These are phyloP conservation scores for Metrosideros polymorpha DNA, from an alignment of 441 rosid species.

Conservation along the genomic window DNA sequence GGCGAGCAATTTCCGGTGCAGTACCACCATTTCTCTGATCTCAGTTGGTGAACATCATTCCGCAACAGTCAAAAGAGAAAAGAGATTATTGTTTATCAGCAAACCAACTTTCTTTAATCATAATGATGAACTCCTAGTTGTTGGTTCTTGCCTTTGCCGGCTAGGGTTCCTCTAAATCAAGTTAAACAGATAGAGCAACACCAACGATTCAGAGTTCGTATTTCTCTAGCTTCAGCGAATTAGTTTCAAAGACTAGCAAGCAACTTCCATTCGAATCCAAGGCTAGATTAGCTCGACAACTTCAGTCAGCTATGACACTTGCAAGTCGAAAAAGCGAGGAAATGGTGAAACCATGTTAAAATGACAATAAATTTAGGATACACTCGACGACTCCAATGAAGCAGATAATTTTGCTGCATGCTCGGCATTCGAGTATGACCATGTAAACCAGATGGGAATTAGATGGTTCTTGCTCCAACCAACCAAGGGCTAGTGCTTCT, in stretches of 20 bases:
- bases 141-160: background rate
- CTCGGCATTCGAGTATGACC: background rate
- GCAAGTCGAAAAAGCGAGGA: background rate
- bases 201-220: background rate
- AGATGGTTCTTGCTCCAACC: background rate
- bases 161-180: background rate
- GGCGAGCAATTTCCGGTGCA: background rate
- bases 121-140: background rate
- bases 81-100: background rate
- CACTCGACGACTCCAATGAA: background rate
- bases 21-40: background rate
- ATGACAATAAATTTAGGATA: background rate
- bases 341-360: background rate
- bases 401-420: background rate
- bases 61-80: background rate
- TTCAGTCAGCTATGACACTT: background rate
- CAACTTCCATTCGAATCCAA: background rate
- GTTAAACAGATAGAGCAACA: background rate
- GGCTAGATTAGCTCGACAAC: background rate
- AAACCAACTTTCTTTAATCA: background rate
- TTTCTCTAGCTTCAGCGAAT: background rate
- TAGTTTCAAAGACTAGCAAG: background rate
- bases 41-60: background rate
- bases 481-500: background rate
- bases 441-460: background rate